A percentile compares a stretch with the other conserved stretches of the same genome.
These are phyloP conservation scores for Paecilomyces formosus DNA, from an alignment of 2,329 filamentous ascomycete genomes.

Conservation along the genomic window DNA sequence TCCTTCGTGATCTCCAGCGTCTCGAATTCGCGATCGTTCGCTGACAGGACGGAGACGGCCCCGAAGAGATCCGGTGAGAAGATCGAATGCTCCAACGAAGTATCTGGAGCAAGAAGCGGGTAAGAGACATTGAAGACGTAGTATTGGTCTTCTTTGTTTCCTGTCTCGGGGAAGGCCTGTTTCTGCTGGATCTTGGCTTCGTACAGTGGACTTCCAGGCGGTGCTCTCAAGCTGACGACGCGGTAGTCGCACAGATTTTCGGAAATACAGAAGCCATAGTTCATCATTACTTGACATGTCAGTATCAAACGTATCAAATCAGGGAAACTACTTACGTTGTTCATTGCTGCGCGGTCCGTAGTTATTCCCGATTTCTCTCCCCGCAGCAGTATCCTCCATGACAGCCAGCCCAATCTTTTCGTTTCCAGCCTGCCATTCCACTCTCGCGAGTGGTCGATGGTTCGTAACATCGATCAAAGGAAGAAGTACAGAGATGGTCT, in stretches of 20 bases:
- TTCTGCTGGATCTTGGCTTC: conserved; percentile 26
- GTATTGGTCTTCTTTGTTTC: conserved; percentile 27
- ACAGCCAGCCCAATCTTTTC: conserved; percentile 34
- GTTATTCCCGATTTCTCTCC: conserved; percentile 58
- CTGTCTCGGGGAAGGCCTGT: conserved; percentile 26
- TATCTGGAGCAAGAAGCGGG: conserved; percentile 27
- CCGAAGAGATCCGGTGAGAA: conserved; percentile 38
- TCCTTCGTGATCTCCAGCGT: conserved; percentile 24
- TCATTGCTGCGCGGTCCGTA: conserved; percentile 72
- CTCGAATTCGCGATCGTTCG: conserved; percentile 34
- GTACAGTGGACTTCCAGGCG: conserved; percentile 30
- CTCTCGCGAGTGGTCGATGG: conserved; percentile 54
- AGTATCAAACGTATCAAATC: not conserved
- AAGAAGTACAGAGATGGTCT: conserved; percentile 61
- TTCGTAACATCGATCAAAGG: conserved; percentile 68
- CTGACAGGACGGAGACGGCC: conserved; percentile 32
- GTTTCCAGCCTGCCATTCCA: conserved; percentile 49
- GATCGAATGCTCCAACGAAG: conserved; percentile 30
- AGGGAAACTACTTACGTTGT: conserved; percentile 38
- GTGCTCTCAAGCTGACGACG: conserved; percentile 31
- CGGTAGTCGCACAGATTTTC: conserved; percentile 39
- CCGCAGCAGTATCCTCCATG: conserved; percentile 41
- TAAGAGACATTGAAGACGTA: conserved; percentile 40
- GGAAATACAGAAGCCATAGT: conserved; percentile 39
- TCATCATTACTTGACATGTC: conserved; percentile 31